phyloP scores from a whole-genome alignment of 805 yeast species.

The Candida wancherniae region DNA sequence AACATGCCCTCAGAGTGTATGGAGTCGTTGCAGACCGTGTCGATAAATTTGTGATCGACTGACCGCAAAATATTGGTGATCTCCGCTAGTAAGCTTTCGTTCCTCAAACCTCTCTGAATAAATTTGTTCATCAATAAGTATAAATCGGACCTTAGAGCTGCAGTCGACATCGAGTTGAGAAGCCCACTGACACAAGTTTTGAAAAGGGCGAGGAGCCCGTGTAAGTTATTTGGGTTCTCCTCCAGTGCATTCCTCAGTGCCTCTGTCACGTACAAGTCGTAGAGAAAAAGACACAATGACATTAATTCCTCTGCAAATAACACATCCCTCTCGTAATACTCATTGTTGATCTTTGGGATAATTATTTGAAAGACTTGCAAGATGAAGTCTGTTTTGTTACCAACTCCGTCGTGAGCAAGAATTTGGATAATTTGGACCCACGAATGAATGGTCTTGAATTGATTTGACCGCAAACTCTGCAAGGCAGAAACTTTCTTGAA shows the following conservation, averaged over 20 bases:
- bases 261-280: conserved; percentile 53
- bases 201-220: conserved; percentile 64
- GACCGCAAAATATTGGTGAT: conserved; percentile 53
- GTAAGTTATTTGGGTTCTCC: conserved; percentile 19
- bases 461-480: conserved; percentile 46
- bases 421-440: conserved; percentile 83
- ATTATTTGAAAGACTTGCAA: conserved; percentile 71
- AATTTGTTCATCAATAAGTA: conserved; percentile 70
- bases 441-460: conserved; percentile 61
- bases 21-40: conserved; percentile 70
- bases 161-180: conserved; percentile 61
- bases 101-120: conserved; percentile 45
- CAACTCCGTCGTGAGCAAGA: conserved; percentile 53
- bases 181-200: conserved; percentile 72
- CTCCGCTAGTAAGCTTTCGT: conserved; percentile 40
- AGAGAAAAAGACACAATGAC: conserved; percentile 66
- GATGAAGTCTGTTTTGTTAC: conserved; percentile 48
- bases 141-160: conserved; percentile 68
- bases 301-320: conserved; percentile 71
- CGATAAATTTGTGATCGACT: conserved; percentile 56
- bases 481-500: conserved; percentile 44
- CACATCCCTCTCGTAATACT: conserved; percentile 63
- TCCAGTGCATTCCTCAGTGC: conserved; percentile 11
- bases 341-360: conserved; percentile 65
- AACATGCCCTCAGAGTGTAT: conserved; percentile 73